These are phyloP conservation scores for Taphrina confusa DNA, from an alignment of 1,139 yeast species.

Conservation along the genomic window DNA sequence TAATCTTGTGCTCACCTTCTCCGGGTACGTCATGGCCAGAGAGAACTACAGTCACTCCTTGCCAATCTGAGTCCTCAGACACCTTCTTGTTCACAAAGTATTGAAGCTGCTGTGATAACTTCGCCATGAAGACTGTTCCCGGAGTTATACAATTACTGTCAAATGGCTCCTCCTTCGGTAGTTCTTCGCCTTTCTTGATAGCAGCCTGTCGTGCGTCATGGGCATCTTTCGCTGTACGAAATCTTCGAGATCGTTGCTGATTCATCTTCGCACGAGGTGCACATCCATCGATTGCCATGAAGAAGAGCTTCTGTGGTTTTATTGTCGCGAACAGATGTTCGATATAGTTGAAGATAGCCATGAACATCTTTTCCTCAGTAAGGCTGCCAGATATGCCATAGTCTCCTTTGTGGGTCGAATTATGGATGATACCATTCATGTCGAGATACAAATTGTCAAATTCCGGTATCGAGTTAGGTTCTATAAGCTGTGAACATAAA, in stretches of 20 bases:
- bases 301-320: slow-evolving; percentile 81
- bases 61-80: slow-evolving; percentile 89
- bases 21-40: slow-evolving; percentile 99
- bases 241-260: slow-evolving; percentile 94
- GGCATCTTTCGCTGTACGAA: slow-evolving; percentile 92
- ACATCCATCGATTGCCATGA: slow-evolving; percentile 98
- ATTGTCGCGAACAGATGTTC: slow-evolving; percentile 89
- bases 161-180: slow-evolving; percentile 60
- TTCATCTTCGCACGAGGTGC: slow-evolving; percentile 99
- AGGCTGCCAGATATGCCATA: slow-evolving; percentile 53
- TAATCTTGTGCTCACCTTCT: slow-evolving; percentile 97
- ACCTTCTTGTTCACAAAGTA: slow-evolving; percentile 90
- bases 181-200: slow-evolving; percentile 59
- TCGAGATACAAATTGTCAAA: slow-evolving; percentile 93
- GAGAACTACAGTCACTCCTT: slow-evolving; percentile 73
- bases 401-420: slow-evolving; percentile 73
- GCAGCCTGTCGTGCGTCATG: slow-evolving; percentile 69
- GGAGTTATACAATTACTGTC: slow-evolving; percentile 99
- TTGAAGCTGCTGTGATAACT: slow-evolving; percentile 74
- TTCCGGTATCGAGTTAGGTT: slow-evolving; percentile 84
- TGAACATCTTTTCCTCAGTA: slow-evolving; percentile 88
- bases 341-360: slow-evolving; percentile 89
- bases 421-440: slow-evolving; percentile 96
- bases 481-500: slow-evolving; percentile 81
- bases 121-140: slow-evolving; percentile 96